Conservation (phyloP, 1,284 basidiomycete genomes). For the Heterobasidion annosum region DNA sequence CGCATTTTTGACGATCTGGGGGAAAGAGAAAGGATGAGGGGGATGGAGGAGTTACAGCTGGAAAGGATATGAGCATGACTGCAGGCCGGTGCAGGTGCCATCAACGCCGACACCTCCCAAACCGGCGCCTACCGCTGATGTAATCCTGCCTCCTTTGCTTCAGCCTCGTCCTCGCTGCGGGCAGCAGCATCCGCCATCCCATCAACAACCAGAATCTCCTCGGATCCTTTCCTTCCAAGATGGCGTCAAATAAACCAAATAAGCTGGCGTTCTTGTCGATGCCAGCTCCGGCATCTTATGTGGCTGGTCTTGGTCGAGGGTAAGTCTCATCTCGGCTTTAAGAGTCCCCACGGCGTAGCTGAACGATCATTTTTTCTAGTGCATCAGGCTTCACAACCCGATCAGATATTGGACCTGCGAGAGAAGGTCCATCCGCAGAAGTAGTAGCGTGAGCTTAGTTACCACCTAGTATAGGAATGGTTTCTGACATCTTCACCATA, state of each 20-base stretch:
- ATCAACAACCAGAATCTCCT: not conserved
- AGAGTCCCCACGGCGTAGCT: constrained; percentile 3
- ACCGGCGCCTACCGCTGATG: not conserved
- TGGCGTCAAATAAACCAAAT: constrained; percentile 54
- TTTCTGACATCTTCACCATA: constrained; percentile 17
- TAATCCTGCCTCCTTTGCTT: not conserved
- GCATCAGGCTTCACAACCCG: constrained; percentile 98
- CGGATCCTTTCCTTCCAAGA: constrained; percentile 12
- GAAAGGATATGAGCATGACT: not conserved
- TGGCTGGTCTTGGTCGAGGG: constrained; percentile 95
- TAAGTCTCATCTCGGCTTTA: constrained; percentile 24
- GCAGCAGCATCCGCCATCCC: not conserved
- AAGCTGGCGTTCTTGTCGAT: constrained; percentile 78
- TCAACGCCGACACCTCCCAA: not conserved
- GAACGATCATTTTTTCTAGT: constrained; percentile 27
- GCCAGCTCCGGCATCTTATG: constrained; percentile 89
- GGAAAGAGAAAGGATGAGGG: not conserved
- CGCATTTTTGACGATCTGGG: not conserved
- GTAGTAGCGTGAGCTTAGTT: constrained; percentile 59
- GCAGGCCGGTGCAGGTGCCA: not conserved
- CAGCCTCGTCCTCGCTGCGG: not conserved
- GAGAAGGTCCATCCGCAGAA: constrained; percentile 89
- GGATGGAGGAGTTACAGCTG: too few species aligned
- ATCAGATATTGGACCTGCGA: constrained; percentile 96
- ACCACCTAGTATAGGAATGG: not conserved